Percentiles rank a stretch among this genome's conserved stretches.
phyloP scores from a whole-genome alignment of 106 monocot genomes.

The Vanilla planifolia region DNA sequence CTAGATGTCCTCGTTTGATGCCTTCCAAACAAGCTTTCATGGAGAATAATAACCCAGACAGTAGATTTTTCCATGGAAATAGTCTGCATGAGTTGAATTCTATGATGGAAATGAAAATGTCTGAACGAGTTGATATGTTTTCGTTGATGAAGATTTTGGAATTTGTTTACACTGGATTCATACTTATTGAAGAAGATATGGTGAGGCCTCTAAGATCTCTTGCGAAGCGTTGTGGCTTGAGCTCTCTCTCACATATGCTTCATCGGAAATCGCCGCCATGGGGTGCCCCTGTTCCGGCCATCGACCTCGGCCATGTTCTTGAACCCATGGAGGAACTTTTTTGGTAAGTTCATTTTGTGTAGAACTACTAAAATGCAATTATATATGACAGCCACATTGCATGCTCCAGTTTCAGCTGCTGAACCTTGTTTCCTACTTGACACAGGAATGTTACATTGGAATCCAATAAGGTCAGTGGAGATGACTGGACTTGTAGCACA shows the following conservation, averaged over 20 bases:
- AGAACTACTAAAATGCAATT: not conserved
- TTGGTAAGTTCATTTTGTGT: slow-evolving; percentile 40
- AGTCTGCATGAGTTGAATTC: slow-evolving; percentile 7
- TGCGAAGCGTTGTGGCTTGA: slow-evolving; percentile 58
- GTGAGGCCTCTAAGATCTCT: slow-evolving; percentile 42
- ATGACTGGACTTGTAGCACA: slow-evolving; percentile 26
- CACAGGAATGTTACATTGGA: slow-evolving; percentile 73
- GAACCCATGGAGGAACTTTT: slow-evolving; percentile 26
- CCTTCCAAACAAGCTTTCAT: slow-evolving; percentile 24
- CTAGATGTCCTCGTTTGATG: slow-evolving; percentile 58
- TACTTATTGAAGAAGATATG: slow-evolving; percentile 27
- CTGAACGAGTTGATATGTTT: slow-evolving; percentile 43
- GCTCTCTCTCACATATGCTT: slow-evolving; percentile 47
- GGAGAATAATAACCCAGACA: slow-evolving; percentile 5
- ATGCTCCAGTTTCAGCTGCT: too few relatives aligned
- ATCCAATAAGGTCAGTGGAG: slow-evolving; percentile 30
- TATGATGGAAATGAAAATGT: slow-evolving; percentile 41
- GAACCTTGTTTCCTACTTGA: slow-evolving; percentile 5
- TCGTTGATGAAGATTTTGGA: slow-evolving; percentile 61
- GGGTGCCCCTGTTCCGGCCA: slow-evolving; percentile 23
- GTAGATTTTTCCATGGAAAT: slow-evolving; percentile 8
- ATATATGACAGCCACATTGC: too few relatives aligned
- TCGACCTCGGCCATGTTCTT: slow-evolving; percentile 47
- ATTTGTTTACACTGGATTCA: slow-evolving; percentile 68
- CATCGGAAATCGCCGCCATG: slow-evolving; percentile 40